Base-by-base conservation (phyloP, 2,329 filamentous ascomycete genomes). In the Meredithiella fracta region DNA sequence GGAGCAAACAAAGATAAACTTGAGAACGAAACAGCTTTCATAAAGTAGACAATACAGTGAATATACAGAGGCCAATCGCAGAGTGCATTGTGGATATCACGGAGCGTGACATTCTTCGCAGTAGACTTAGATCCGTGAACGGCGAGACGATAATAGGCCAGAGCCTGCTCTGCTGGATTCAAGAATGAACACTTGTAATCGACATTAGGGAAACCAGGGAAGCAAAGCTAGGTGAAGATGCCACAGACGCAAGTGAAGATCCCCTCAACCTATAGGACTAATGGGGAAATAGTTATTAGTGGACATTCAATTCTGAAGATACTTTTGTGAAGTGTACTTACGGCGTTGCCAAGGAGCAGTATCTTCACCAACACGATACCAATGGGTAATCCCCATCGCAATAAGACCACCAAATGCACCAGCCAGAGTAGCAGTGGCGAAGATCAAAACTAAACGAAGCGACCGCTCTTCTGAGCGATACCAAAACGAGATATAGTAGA, bases 341-440 rank as follows among this genome's bases (percentile, higher is more conserved):
- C 57, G 22, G 77, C 73, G 69, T 25, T 83, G 73, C 85, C 85
- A 89, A 8, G 79, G 85, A 2, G 74, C 71, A 22, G 82, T 71
- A 1, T 82, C 82, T 0, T 69, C 67, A 1, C 76, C 5, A 77
- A 74, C 61, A 86, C 80, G 78, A 89, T 84, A 62, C 83, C 80
- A 0, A 38, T 37, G 29, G n/a, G 82, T 81, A 59, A 88, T 82
- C 1, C 73, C 83, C 59, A 82, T 87, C 0, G 85, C 85, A 7
- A 89, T 76, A 1, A 86, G 73, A 1, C 85, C 85, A 7, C 84
- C 83, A 60, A 80, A 86, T 15, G 84, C 84, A 4, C 85, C 84
- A 0, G 83, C 82, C 0, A 87, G 71, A 0, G 85, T 84, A 1
- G 83, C 80, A 15, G 74, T 79, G 15, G 82, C 78, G 58, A 88